Evolutionary conservation across 75 land plant species (phyloP), one percentile per base, ranked within the genome.

Genomic region (Azolla pinnata): DNA sequence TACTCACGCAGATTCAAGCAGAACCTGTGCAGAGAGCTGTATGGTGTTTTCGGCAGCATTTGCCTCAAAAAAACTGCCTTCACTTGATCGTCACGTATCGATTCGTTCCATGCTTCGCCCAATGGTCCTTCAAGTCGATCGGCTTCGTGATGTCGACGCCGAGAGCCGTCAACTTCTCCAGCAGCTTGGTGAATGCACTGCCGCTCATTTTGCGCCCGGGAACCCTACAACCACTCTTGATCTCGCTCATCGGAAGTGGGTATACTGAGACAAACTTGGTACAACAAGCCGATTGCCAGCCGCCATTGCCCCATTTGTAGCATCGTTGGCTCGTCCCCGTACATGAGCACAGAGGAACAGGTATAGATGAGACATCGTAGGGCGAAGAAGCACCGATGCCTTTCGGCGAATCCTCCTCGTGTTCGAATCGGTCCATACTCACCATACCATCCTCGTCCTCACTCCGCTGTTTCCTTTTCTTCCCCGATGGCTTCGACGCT

Each of bases 41-140:
- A n/a, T n/a, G n/a, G n/a, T n/a, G n/a, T n/a, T n/a, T n/a, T n/a
- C n/a, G n/a, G n/a, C n/a, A n/a, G n/a, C n/a, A n/a, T n/a, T n/a
- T n/a, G n/a, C n/a, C n/a, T n/a, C 60, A 31, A 31, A 32, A 28
- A 50, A 34, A 31, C 48, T 45, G 59, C 64, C 55, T 68, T 73
- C 73, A 84, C 73, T 78, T 75, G 81, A 84, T 81, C 3, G 85
- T 81, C 24, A 84, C 85, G 49, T 83, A 84, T 73, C 83, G 77
- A 59, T 84, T 84, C 45, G 88, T 81, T 46, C 88, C 88, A 69
- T 84, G 84, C 46, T 82, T 84, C 2, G 88, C 88, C 88, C 84
- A 84, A 40, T 82, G 67, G 60, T 20, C 56, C 73, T 56, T 80
- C 50, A 83, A 54, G 34, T 83, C 87, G 45, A 80, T 67, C 0